Percentiles rank a stretch among this genome's conserved stretches.
These are phyloP conservation scores for Penicillium mononematosum DNA, from an alignment of 495 filamentous ascomycete species.

Conservation along the genomic window DNA sequence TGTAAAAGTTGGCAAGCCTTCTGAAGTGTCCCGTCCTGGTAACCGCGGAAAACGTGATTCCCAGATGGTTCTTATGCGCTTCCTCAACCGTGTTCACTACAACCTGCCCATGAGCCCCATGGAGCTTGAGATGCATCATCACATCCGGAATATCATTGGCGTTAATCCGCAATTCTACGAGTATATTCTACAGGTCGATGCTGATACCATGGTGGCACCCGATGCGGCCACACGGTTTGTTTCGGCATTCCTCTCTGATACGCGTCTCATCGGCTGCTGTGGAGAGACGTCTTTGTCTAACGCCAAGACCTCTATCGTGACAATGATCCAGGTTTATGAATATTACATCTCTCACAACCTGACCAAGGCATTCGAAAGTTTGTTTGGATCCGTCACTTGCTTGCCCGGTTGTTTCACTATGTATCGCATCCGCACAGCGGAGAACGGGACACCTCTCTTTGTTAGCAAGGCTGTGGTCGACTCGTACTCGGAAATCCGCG, in stretches of 20 bases:
- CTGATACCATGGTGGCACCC: constrained; percentile 88
- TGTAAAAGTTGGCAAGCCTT: constrained; percentile 96
- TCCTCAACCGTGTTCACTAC: constrained; percentile 97
- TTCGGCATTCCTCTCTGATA: constrained; percentile 85
- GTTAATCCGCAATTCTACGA: constrained; percentile 99
- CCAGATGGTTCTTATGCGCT: constrained; percentile 96
- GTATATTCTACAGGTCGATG: constrained; percentile 94
- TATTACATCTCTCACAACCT: constrained; percentile 99
- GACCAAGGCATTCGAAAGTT: constrained; percentile 95
- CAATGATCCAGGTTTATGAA: constrained; percentile 99
- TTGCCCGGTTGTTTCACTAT: constrained; percentile 97
- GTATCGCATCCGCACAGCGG: constrained; percentile 93
- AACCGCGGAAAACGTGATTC: constrained; percentile 99
- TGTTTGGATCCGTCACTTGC: constrained; percentile 97
- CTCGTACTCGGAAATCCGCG: constrained; percentile 82
- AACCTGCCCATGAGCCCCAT: constrained; percentile 93
- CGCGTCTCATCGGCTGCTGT: constrained; percentile 86
- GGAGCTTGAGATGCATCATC: constrained; percentile 97
- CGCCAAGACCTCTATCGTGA: constrained; percentile 86
- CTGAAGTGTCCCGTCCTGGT: constrained; percentile 92
- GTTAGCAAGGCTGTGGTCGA: constrained; percentile 89
- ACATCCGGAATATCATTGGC: constrained; percentile 98
- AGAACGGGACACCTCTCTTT: constrained; percentile 92
- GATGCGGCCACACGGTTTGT: constrained; percentile 95
- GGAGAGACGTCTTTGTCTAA: constrained; percentile 94